A percentile compares a stretch with the other conserved stretches of the same genome.
Evolutionary conservation across 1,139 yeast genomes (phyloP).

Genomic region (Magnusiomyces paraingens): DNA sequence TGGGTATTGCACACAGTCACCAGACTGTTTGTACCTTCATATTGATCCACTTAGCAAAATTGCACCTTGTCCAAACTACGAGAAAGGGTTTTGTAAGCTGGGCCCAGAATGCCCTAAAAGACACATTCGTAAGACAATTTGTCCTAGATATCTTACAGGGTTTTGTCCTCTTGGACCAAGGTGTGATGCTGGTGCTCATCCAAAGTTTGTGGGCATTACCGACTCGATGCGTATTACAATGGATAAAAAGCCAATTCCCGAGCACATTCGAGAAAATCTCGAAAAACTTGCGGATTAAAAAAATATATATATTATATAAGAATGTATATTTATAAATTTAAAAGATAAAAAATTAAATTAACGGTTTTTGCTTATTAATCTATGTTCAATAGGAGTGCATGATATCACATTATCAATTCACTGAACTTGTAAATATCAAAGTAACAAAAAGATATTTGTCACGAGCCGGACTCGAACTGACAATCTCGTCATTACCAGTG

Average conservation of each 20-base stretch:
- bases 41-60: conserved; percentile 83
- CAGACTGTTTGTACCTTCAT: conserved; percentile 90
- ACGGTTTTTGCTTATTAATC: no score
- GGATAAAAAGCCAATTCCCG: conserved; percentile 18
- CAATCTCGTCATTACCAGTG: no score
- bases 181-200: conserved; percentile 38
- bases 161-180: conserved; percentile 68
- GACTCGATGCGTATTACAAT: conserved; percentile 35
- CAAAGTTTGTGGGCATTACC: conserved; percentile 36
- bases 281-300: conserved; percentile 5
- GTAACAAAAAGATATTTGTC: no score
- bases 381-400: no score
- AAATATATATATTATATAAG: not conserved
- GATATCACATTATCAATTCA: no score
- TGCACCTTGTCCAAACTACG: conserved; percentile 80
- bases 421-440: no score
- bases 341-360: no score
- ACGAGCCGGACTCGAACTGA: no score
- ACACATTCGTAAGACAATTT: conserved; percentile 70
- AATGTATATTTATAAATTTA: no score
- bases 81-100: conserved; percentile 84
- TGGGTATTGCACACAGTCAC: conserved; percentile 90
- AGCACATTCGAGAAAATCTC: conserved; percentile 7
- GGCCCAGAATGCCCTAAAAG: conserved; percentile 84
- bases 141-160: conserved; percentile 83